phyloP scores from a whole-genome alignment of 2,329 filamentous ascomycete genomes.

The Colletotrichum orchidophilum region DNA sequence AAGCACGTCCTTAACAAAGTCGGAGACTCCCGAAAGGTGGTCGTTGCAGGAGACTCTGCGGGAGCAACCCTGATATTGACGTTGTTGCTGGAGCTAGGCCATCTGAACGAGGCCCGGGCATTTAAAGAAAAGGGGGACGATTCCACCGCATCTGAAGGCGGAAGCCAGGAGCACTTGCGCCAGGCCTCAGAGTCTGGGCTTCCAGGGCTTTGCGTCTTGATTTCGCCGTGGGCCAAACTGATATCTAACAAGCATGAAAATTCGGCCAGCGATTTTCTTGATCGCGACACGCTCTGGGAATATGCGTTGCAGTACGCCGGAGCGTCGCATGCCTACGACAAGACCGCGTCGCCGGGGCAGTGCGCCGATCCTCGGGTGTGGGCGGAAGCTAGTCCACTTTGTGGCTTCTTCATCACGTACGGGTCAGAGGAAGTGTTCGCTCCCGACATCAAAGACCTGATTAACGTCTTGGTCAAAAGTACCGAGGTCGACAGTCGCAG shows the following conservation, averaged over 20 bases:
- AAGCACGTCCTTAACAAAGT: conserved; percentile 71
- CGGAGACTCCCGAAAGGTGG: conserved; percentile 68
- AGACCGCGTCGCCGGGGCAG: conserved; percentile 70
- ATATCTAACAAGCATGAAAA: conserved; percentile 73
- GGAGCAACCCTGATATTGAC: conserved; percentile 79
- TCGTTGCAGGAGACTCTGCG: conserved; percentile 82
- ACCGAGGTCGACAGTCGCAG: conserved; percentile 65
- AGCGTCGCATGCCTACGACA: conserved; percentile 46
- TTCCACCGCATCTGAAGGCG: conserved; percentile 27
- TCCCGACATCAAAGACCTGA: conserved; percentile 71
- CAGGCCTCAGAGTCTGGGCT: conserved; percentile 37
- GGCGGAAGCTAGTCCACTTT: conserved; percentile 70
- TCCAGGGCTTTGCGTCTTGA: conserved; percentile 70
- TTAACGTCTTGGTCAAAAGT: conserved; percentile 62
- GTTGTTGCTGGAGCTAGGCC: conserved; percentile 74
- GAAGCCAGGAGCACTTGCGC: conserved; percentile 20
- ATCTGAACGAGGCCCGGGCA: conserved; percentile 43
- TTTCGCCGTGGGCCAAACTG: conserved; percentile 84
- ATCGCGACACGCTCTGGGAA: conserved; percentile 69
- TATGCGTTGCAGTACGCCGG: conserved; percentile 79
- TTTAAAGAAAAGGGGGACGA: conserved; percentile 20
- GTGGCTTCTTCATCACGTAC: conserved; percentile 76
- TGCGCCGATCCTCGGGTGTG: conserved; percentile 74
- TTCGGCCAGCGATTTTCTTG: conserved; percentile 80
- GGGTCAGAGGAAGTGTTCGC: conserved; percentile 83